Percentiles rank a stretch among this genome's conserved stretches.
Conservation (phyloP, 2,329 filamentous ascomycete species). For the Verticillium albo-atrum region DNA sequence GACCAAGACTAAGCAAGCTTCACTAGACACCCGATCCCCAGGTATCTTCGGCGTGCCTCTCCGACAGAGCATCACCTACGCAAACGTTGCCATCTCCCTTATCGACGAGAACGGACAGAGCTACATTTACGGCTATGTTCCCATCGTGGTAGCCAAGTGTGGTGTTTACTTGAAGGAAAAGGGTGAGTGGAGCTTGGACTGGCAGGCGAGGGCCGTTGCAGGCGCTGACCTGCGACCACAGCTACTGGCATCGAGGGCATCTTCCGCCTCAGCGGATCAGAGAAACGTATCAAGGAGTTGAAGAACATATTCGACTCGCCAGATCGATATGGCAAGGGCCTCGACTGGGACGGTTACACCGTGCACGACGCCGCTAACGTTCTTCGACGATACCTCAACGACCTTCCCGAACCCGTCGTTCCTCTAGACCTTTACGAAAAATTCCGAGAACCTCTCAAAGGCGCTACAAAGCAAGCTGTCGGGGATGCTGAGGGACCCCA, state of each 20-base stretch:
- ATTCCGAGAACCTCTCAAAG: conserved; percentile 78
- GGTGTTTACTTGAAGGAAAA: conserved; percentile 97
- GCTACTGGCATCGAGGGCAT: conserved; percentile 95
- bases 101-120: conserved; percentile 89
- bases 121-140: conserved; percentile 98
- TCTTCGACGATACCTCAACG: conserved; percentile 89
- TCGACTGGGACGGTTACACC: conserved; percentile 96
- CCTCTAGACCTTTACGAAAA: conserved; percentile 88
- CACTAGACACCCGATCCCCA: conserved; percentile 45
- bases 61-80: conserved; percentile 91
- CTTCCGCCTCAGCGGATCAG: conserved; percentile 90
- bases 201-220: conserved; percentile 12
- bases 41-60: conserved; percentile 95
- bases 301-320: conserved; percentile 90
- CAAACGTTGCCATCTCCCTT: conserved; percentile 95
- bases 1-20: conserved; percentile 13
- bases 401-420: conserved; percentile 93
- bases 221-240: conserved; percentile 35
- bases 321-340: conserved; percentile 90
- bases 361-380: conserved; percentile 98
- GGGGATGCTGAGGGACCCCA: conserved; percentile 66
- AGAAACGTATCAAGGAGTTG: conserved; percentile 97
- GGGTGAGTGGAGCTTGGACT: conserved; percentile 53
- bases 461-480: conserved; percentile 67
- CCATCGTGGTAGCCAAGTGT: conserved; percentile 97